Percentiles rank a stretch among this genome's conserved stretches.
Conservation (phyloP, 169 alveolate genomes). For the Perkinsus olseni region DNA sequence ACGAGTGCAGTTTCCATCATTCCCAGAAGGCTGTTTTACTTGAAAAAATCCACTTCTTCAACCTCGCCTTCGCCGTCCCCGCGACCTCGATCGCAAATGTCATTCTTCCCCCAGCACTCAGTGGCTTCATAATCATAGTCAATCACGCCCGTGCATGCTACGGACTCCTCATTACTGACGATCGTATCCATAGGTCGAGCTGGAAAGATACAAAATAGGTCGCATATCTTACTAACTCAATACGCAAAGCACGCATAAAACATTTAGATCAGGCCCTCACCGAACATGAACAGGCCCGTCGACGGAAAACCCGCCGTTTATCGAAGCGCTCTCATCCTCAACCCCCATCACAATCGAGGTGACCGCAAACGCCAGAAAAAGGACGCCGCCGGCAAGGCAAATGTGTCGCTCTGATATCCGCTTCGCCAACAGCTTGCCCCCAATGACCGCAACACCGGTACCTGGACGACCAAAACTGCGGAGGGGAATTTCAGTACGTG, state of each 20-base stretch:
- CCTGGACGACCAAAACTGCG: background rate
- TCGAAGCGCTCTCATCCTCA: background rate
- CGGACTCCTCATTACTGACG: background rate
- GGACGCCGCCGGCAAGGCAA: conserved; percentile 13
- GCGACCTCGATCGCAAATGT: background rate
- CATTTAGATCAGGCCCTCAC: background rate
- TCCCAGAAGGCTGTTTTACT: background rate
- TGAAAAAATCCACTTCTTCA: background rate
- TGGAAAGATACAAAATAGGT: background rate
- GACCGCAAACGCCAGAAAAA: background rate
- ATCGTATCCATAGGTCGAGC: background rate
- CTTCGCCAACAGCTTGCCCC: conserved; percentile 23
- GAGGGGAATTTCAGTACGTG: background rate
- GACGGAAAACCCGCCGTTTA: background rate
- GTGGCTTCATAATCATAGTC: background rate
- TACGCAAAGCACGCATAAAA: background rate
- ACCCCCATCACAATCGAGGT: background rate
- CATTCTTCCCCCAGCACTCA: background rate
- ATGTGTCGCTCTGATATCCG: conserved; percentile 15
- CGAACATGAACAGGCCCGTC: background rate
- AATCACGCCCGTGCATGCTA: background rate
- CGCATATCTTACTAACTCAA: background rate
- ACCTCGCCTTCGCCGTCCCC: background rate
- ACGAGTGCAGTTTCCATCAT: too few species aligned
- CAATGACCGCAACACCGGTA: conserved; percentile 23